These are phyloP conservation scores for Dendrocalamus sinicus DNA, from an alignment of 176 grass and related monocot species.

Conservation along the genomic window DNA sequence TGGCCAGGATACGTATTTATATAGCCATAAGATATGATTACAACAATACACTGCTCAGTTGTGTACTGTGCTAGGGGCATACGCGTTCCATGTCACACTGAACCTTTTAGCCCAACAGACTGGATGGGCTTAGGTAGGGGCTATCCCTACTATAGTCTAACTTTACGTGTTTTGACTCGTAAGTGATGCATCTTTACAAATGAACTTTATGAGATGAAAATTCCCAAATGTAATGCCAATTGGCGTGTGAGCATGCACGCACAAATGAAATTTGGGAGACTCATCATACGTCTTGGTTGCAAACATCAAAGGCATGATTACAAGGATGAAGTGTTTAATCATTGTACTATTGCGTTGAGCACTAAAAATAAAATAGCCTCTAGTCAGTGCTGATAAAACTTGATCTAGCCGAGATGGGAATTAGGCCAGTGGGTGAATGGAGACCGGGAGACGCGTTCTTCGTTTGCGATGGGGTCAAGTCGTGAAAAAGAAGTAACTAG, in stretches of 20 bases:
- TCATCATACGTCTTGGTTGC: neutral
- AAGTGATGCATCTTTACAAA: neutral
- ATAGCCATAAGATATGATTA: too few relatives aligned
- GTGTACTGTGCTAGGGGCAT: too few relatives aligned
- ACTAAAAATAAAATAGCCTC: too few relatives aligned
- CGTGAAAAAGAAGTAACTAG: too few relatives aligned
- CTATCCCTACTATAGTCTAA: neutral
- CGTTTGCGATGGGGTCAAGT: neutral
- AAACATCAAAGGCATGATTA: neutral
- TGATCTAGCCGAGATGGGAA: neutral
- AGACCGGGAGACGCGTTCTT: too few relatives aligned
- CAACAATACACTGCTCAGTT: too few relatives aligned
- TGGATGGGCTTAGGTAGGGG: rapidly evolving
- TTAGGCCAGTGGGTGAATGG: too few relatives aligned
- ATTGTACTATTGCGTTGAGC: neutral
- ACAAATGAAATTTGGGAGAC: neutral
- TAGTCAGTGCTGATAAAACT: neutral
- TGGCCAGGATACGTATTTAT: too few relatives aligned
- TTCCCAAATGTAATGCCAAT: neutral
- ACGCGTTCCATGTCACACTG: too few relatives aligned
- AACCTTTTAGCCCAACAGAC: too few relatives aligned
- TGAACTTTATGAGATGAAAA: neutral
- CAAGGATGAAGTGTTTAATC: neutral
- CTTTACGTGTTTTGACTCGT: neutral
- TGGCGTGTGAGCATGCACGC: constrained; percentile 3